Evolutionary conservation across 164 flowering plant species (phyloP).

Genomic region (Houttuynia cordata): DNA sequence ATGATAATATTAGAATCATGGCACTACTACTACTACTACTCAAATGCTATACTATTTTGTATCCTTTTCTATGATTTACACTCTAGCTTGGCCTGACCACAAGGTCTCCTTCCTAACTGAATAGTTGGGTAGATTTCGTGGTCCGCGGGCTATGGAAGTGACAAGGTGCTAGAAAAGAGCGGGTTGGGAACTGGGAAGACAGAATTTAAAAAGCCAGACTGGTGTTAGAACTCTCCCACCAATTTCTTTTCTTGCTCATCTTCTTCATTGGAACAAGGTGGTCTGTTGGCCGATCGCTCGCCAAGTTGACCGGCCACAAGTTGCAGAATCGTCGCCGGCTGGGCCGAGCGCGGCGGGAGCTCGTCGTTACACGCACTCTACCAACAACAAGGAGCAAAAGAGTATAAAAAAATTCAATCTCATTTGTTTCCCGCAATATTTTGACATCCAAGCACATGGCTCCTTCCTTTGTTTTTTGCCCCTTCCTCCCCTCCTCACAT

Average conservation of each 20-base stretch:
- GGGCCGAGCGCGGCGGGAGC: background rate
- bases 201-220: constrained; percentile 1
- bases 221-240: background rate
- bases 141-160: background rate
- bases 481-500: constrained; percentile 6
- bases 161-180: background rate
- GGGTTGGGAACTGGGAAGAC: constrained; percentile 1
- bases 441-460: constrained; percentile 62
- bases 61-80: too few species aligned
- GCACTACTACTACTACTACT: too few species aligned
- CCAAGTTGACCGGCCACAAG: background rate
- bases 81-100: too few species aligned
- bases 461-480: constrained; percentile 13
- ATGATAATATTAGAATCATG: too few species aligned
- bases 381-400: background rate
- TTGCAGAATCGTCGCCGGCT: background rate
- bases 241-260: background rate
- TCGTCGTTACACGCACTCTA: constrained; percentile 1
- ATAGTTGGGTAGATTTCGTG: too few species aligned
- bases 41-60: too few species aligned
- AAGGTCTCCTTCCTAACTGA: too few species aligned
- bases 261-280: background rate
- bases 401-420: background rate
- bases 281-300: background rate
- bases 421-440: constrained; percentile 19